Percentiles rank a stretch among this genome's conserved stretches.
These are phyloP conservation scores for Lindgomyces ingoldianus DNA, from an alignment of 495 filamentous ascomycete genomes.

Conservation along the genomic window DNA sequence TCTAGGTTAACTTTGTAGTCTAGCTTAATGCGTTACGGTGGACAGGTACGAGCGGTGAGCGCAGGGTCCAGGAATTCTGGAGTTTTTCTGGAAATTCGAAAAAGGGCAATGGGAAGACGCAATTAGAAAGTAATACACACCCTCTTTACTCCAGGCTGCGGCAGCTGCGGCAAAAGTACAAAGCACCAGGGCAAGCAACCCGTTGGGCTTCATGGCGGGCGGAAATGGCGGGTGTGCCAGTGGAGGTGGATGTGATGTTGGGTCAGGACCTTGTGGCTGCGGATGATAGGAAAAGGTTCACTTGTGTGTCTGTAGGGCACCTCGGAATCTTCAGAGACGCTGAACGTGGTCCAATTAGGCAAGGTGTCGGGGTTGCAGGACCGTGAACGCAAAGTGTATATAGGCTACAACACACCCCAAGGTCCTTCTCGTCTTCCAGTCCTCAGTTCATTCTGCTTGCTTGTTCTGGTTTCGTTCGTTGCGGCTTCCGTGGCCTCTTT, in stretches of 20 bases:
- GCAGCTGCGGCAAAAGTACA: slow-evolving; percentile 62
- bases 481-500: slow-evolving; percentile 22
- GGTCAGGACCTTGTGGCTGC: slow-evolving; percentile 19
- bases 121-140: slow-evolving; percentile 48
- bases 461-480: neutral
- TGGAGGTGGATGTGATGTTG: neutral
- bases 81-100: slow-evolving; percentile 5
- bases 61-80: slow-evolving; percentile 1
- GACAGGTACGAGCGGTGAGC: neutral
- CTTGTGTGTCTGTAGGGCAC: slow-evolving; percentile 20
- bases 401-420: neutral
- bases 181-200: slow-evolving; percentile 51
- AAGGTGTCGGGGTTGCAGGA: neutral
- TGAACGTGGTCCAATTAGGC: slow-evolving; percentile 37
- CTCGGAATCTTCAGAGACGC: neutral
- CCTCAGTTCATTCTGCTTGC: neutral
- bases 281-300: slow-evolving; percentile 18
- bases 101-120: slow-evolving; percentile 6
- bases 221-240: neutral
- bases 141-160: slow-evolving; percentile 83
- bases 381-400: neutral
- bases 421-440: neutral
- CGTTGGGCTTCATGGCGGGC: slow-evolving; percentile 29
- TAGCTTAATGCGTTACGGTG: slow-evolving; percentile 22
- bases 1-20: slow-evolving; percentile 11